A percentile compares a stretch with the other conserved stretches of the same genome.
Evolutionary conservation across 2,329 filamentous ascomycete species (phyloP).

Genomic region (Ophiostoma quercus): DNA sequence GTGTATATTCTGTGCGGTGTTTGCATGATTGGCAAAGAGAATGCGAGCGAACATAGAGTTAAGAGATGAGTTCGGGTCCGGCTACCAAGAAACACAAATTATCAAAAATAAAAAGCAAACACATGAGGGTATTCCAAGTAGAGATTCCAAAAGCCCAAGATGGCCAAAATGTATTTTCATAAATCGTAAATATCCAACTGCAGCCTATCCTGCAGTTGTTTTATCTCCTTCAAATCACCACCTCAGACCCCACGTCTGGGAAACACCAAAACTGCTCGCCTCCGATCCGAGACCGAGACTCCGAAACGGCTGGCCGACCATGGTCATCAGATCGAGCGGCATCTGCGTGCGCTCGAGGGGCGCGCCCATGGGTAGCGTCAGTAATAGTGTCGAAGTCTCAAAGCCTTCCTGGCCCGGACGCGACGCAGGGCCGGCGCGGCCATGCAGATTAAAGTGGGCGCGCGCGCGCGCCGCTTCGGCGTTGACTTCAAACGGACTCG

Average conservation of each 20-base stretch:
- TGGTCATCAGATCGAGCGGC: slow-evolving; percentile 21
- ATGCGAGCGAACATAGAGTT: too few relatives aligned
- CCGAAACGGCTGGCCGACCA: slow-evolving; percentile 26
- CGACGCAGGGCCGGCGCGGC: background rate
- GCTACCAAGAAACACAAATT: too few relatives aligned
- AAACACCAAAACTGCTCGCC: background rate
- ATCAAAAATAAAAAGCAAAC: too few relatives aligned
- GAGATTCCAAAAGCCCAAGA: too few relatives aligned
- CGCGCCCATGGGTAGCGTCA: slow-evolving; percentile 20
- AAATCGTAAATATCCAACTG: too few relatives aligned
- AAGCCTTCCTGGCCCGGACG: background rate
- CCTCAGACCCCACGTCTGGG: background rate
- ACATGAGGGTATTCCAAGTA: too few relatives aligned
- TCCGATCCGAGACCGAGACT: slow-evolving; percentile 10
- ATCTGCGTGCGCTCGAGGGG: slow-evolving; percentile 10
- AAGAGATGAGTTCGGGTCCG: too few relatives aligned
- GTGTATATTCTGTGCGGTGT: too few relatives aligned
- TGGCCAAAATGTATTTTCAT: too few relatives aligned
- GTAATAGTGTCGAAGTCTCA: slow-evolving; percentile 20
- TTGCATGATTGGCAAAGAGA: too few relatives aligned
- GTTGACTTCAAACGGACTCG: background rate
- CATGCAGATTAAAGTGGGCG: background rate
- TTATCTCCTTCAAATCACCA: background rate
- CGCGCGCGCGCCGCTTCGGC: background rate
- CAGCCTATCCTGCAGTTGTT: too few relatives aligned